phyloP scores from a whole-genome alignment of 176 grass and related monocot genomes.

The Triticum timopheevii region DNA sequence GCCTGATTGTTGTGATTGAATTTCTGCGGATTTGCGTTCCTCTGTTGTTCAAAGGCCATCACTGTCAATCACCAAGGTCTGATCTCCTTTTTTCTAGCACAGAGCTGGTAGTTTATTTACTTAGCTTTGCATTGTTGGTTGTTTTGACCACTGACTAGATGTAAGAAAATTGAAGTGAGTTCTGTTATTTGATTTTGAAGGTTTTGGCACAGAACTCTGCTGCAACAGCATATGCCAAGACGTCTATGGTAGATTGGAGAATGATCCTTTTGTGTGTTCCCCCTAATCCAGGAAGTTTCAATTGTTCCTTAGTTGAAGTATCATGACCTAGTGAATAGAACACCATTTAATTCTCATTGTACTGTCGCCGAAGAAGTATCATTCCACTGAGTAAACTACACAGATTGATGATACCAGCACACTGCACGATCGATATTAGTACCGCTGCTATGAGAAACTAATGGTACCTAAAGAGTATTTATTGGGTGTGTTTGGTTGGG shows the following conservation, averaged over 20 bases:
- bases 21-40: not conserved
- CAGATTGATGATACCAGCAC: not conserved
- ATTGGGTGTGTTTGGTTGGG: too few relatives aligned
- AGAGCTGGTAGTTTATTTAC: not conserved
- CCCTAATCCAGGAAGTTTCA: not conserved
- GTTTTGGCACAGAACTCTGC: not conserved
- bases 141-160: not conserved
- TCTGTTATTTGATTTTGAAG: not conserved
- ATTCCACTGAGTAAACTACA: not conserved
- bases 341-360: not conserved
- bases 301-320: not conserved
- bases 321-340: not conserved
- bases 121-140: not conserved
- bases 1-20: not conserved
- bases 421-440: not conserved
- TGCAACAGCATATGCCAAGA: not conserved
- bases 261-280: not conserved
- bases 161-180: not conserved
- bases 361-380: not conserved
- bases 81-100: not conserved
- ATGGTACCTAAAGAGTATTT: not conserved
- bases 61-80: constrained; percentile 9
- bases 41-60: not conserved
- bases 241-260: not conserved
- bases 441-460: not conserved